A percentile compares a stretch with the other conserved stretches of the same genome.
phyloP scores from a whole-genome alignment of 768 basidiomycete species.

The Auricularia auricula-judae region DNA sequence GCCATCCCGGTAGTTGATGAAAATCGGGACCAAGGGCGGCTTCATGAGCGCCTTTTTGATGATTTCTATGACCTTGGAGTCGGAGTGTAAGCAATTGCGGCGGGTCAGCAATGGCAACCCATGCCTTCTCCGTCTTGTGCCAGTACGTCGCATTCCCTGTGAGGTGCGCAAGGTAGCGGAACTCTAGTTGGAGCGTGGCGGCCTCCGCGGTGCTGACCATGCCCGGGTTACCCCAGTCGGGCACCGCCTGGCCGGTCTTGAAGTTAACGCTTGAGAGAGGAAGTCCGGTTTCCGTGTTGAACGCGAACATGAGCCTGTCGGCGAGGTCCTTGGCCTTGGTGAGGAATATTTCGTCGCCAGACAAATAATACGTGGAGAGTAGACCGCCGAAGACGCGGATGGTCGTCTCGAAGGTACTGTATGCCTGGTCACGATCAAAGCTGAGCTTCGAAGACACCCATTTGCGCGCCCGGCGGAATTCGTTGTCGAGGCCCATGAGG shows the following conservation, averaged over 20 bases:
- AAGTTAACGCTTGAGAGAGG: conserved; percentile 78
- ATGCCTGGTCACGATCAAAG: conserved; percentile 68
- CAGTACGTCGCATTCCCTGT: conserved; percentile 74
- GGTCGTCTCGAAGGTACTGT: conserved; percentile 94
- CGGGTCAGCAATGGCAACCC: neutral
- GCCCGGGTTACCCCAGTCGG: conserved; percentile 46
- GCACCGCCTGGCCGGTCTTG: conserved; percentile 42
- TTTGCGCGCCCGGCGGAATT: conserved; percentile 62
- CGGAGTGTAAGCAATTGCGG: neutral
- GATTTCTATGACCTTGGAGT: conserved; percentile 49
- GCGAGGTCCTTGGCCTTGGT: conserved; percentile 73
- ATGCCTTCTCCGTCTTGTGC: conserved; percentile 64
- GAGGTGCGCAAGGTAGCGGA: conserved; percentile 73
- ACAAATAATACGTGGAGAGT: conserved; percentile 74
- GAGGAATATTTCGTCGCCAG: conserved; percentile 60
- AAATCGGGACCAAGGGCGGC: conserved; percentile 75
- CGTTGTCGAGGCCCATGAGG: conserved; percentile 71
- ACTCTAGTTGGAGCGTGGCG: conserved; percentile 83
- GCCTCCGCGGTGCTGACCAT: conserved; percentile 76
- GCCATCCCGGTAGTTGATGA: conserved; percentile 59
- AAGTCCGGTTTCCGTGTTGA: conserved; percentile 72
- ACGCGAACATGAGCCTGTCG: conserved; percentile 73
- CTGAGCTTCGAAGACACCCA: conserved; percentile 65
- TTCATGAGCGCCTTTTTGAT: conserved; percentile 52
- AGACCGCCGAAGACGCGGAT: conserved; percentile 89